phyloP scores from a whole-genome alignment of 768 basidiomycete species.

The Kwoniella sp. region DNA sequence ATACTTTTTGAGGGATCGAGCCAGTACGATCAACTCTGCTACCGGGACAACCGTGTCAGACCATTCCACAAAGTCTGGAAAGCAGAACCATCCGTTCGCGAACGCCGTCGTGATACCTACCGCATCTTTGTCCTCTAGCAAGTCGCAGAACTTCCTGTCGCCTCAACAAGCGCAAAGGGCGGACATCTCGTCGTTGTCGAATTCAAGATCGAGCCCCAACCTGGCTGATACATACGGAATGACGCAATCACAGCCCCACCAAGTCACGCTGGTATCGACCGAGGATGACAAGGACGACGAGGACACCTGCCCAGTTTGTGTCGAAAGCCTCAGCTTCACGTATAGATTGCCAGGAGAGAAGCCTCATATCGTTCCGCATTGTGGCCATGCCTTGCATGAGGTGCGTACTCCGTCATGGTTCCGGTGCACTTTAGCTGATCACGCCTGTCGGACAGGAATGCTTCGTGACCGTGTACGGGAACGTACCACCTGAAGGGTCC shows the following conservation, averaged over 20 bases:
- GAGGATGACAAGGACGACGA: conserved; percentile 57
- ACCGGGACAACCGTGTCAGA: conserved; percentile 12
- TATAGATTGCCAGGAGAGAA: conserved; percentile 94
- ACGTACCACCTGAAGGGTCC: conserved; percentile 65
- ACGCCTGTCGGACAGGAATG: conserved; percentile 62
- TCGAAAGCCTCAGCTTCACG: conserved; percentile 87
- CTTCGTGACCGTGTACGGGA: conserved; percentile 94
- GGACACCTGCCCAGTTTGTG: conserved; percentile 91
- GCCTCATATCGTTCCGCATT: conserved; percentile 93
- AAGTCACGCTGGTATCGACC: conserved; percentile 33
- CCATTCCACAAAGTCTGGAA: conserved; percentile 17
- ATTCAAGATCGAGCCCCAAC: conserved; percentile 28
- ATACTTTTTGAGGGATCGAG: conserved; percentile 7
- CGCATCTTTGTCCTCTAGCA: conserved; percentile 17
- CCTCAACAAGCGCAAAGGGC: conserved; percentile 4
- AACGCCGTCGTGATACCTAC: conserved; percentile 29
- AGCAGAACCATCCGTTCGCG: conserved; percentile 38
- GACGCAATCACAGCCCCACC: conserved; percentile 25
- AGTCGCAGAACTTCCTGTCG: conserved; percentile 10
- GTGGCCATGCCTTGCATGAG: conserved; percentile 96
- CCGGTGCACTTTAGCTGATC: conserved; percentile 46
- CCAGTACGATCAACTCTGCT: conserved; percentile 5
- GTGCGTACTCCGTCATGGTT: conserved; percentile 45
- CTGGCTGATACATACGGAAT: conserved; percentile 23
- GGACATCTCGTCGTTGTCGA: neutral